Percentiles rank a stretch among this genome's conserved stretches.
Evolutionary conservation across 1,284 basidiomycete species (phyloP).

Genomic region (Marasmius fiardii): DNA sequence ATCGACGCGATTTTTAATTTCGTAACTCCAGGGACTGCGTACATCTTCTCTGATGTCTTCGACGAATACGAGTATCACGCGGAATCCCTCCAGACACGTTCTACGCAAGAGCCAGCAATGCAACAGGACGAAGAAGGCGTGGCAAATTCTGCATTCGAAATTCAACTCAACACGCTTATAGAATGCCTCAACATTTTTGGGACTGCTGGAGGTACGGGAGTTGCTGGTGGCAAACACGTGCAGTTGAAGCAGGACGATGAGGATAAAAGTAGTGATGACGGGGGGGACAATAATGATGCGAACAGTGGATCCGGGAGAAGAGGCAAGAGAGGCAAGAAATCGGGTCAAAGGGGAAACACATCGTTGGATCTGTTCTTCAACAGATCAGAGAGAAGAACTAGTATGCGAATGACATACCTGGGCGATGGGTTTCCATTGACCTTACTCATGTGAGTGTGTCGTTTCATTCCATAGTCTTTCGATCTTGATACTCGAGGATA

Average conservation of each 20-base stretch:
- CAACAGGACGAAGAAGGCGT: conserved; percentile 18
- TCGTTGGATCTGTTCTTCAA: conserved; percentile 52
- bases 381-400: conserved; percentile 63
- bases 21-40: conserved; percentile 69
- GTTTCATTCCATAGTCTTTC: conserved; percentile 2
- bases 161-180: conserved; percentile 78
- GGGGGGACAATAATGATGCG: conserved; percentile 26
- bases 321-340: not conserved
- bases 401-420: conserved; percentile 82
- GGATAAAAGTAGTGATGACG: conserved; percentile 21
- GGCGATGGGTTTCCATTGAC: conserved; percentile 80
- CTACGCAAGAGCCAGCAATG: no score
- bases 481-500: conserved; percentile 11
- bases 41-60: conserved; percentile 77
- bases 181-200: conserved; percentile 94
- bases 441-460: conserved; percentile 68
- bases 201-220: conserved; percentile 54
- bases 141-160: conserved; percentile 63
- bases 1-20: not conserved
- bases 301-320: conserved; percentile 9
- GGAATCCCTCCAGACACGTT: conserved; percentile 22
- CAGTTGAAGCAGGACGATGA: conserved; percentile 42
- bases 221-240: conserved; percentile 47
- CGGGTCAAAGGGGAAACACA: conserved; percentile 18
- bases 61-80: conserved; percentile 67